Conservation (phyloP, 78 protist genomes). For the Trichosphaerium sp. region DNA sequence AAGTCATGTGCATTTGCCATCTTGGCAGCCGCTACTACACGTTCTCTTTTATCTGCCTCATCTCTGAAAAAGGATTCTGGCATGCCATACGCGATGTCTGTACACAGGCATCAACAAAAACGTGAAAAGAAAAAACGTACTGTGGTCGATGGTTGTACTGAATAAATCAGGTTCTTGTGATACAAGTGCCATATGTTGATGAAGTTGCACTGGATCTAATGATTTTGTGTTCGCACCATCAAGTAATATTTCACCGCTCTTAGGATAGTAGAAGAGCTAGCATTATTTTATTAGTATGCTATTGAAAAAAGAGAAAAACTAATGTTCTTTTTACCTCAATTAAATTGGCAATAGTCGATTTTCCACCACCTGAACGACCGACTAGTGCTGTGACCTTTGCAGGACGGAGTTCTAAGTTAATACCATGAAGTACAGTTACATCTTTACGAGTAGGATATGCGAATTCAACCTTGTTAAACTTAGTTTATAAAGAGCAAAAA, state of each 20-base stretch:
- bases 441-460: slow-evolving; percentile 63
- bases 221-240: slow-evolving; percentile 16
- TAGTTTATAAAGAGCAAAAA: no score
- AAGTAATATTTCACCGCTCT: slow-evolving; percentile 20
- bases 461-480: slow-evolving; percentile 56
- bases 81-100: slow-evolving; percentile 29
- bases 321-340: slow-evolving; percentile 15
- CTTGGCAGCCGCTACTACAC: slow-evolving; percentile 53
- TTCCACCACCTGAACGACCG: slow-evolving; percentile 87
- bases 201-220: neutral
- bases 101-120: no score
- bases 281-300: no score
- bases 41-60: no score
- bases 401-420: slow-evolving; percentile 21
- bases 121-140: no score
- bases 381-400: slow-evolving; percentile 70
- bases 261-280: slow-evolving; percentile 35
- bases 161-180: slow-evolving; percentile 78
- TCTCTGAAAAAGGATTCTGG: slow-evolving; percentile 30
- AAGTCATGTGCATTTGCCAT: slow-evolving; percentile 88
- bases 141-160: slow-evolving; percentile 51
- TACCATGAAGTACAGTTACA: slow-evolving; percentile 10
- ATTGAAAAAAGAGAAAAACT: neutral
- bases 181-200: slow-evolving; percentile 24
- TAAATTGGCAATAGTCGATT: slow-evolving; percentile 51